Evolutionary conservation across 1,284 basidiomycete species (phyloP), one percentile per base, ranked within the genome.

Genomic region (Abortiporus biennis): DNA sequence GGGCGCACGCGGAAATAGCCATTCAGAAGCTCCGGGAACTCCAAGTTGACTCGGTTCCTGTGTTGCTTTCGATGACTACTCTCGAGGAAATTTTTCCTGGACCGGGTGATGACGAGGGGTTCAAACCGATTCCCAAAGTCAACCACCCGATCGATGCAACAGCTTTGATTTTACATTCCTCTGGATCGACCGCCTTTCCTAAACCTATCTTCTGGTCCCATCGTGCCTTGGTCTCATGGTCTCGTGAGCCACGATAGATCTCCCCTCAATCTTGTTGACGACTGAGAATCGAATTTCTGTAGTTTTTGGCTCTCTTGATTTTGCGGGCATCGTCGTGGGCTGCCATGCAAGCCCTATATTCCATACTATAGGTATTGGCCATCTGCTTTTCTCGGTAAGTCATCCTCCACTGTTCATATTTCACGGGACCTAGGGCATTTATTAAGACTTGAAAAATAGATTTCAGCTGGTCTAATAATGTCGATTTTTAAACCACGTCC

Each of bases 141-240:
- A n/a, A 22, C 4, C n/a, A 6, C 16, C 39, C 46, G 3, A 32
- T 45, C 31, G 36, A 60, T 30, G 48, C 50, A 2, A 40, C 44
- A 23, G 42, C 42, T 0, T 25, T 57, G 16, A 54, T 59, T 35
- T 33, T 60, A 11, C 59, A 61, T 43, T 60, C 59, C 16, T 61
- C 59, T 34, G 59, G 59, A 58, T 39, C 24, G 48, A 27, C 53
- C 1, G 50, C 57, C 1, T 55, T 53, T 35, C 55, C 57, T 3
- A 59, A 59, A 36, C 54, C 54, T 2, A 50, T 56, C 16, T 6
- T 22, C 4, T 49, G 40, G 31, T 51, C 45, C 4, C 44, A 47
- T 23, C 24, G 39, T n/a, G 43, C 40, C 9, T 40, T 50, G 12
- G 8, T 49, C 2, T 33, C 43, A 11, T 31, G 36, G 3, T 32